Evolutionary conservation across 192 early-diverging fungal species (phyloP), one percentile per base, ranked within the genome.

Genomic region (Coemansia sp.): DNA sequence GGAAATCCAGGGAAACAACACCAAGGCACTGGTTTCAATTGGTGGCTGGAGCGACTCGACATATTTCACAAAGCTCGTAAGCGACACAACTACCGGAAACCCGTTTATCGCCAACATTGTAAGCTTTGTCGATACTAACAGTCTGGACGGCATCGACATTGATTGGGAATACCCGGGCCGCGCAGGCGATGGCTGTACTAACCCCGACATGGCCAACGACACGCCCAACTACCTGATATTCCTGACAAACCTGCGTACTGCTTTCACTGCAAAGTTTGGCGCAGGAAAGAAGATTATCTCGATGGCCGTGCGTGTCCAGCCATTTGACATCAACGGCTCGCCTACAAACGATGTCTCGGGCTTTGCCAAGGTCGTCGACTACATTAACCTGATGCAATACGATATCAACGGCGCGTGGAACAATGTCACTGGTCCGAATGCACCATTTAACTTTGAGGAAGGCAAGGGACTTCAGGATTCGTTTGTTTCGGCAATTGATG

Each of bases 371-470:
- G 74, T 82, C 13, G 81, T 93, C 9, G 83, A 87, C 62, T 85
- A 79, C 32, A 84, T 89, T 55, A 88, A 90, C 34, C 55, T 93
- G 25, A 90, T 91, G 89, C 83, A 81, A 19, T 90, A 91, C 61
- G 89, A 88, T 73, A 83, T 80, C 50, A 73, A 82, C 50, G 85
- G 85, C 36, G 75, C 83, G 3, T 89, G 85, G 86, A 79, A 69
- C 50, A 40, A 65, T 9, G 64, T 49, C 0, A 89, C 85, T 1
- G 86, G 86, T 0, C 88, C 88, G 5, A 87, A 87, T 63, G 86
- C 88, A 14, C 87, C 88, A 15, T 68, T 88, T 20, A 66, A 79
- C 41, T 71, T 63, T 49, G 69, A 83, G 19, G 17, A 52, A 10
- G 80, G 61, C 50, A 69, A 72, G 23, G 84, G 82, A 0, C 36